Base-by-base conservation (phyloP, 2,329 filamentous ascomycete genomes). In the Lasiodiplodia hormozganensis region DNA sequence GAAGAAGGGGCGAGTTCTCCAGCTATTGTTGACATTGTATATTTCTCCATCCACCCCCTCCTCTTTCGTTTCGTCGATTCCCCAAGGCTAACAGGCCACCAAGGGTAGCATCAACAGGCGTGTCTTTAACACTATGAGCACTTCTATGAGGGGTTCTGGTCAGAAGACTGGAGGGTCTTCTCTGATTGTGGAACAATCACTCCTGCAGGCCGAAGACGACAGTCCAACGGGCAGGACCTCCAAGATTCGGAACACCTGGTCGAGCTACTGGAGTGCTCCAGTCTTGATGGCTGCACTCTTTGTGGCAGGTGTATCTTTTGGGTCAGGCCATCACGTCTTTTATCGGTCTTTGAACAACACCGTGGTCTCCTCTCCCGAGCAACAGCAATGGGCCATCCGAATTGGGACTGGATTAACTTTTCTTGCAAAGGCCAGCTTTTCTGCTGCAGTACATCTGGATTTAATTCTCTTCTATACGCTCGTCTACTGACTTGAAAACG, bases 321-420 rank as follows among this genome's bases (percentile, higher is more conserved):
- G 38, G 5, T 43, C 38, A 4, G 38, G 38, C 38, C 14, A 43
- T 43, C 5, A 43, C 38, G 16, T 43, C 5, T 43, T 18, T 12
- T 43, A 16, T 43, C 38, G 14, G 5, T 43, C 38, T 43, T 43
- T 40, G 38, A 12, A 43, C 14, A 43, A 40, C 38, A 43, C 38
- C 38, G 38, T 43, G 38, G 38, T 16, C 38, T 51, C 47, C n/a
- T 43, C 38, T 43, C 38, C 38, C 38, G 38, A 43, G 38, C 56
- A 58, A 31, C 56, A 58, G 21, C 31, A 58, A 40, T 58, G 34
- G 56, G 36, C 34, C 34, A 58, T 58, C 12, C 56, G 56, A 4
- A 58, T 58, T 8, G 56, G 56, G 3, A 58, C 56, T 25, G 56
- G 56, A 34, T 38, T 58, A 11, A 34, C 56, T 12, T 58, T 58